A percentile compares a stretch with the other conserved stretches of the same genome.
phyloP scores from a whole-genome alignment of 2,329 filamentous ascomycete species.

The Fusarium torulosum region DNA sequence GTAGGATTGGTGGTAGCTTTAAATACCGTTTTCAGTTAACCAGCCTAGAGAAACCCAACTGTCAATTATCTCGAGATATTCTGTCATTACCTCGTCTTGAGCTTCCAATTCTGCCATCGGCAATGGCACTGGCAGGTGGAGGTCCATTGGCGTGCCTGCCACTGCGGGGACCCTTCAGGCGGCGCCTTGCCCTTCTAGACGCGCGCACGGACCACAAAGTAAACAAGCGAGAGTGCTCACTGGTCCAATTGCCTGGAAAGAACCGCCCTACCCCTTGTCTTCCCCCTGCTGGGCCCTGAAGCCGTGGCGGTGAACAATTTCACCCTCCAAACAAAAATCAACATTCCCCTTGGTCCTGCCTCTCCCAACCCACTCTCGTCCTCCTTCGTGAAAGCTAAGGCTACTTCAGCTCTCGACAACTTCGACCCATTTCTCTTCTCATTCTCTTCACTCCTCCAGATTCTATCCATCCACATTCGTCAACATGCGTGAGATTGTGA shows the following conservation, averaged over 20 bases:
- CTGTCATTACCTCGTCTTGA: constrained; percentile 12
- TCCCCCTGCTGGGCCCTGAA: constrained; percentile 39
- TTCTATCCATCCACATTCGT: constrained; percentile 47
- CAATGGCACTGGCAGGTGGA: constrained; percentile 28
- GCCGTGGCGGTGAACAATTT: constrained; percentile 55
- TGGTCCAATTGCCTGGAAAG: constrained; percentile 39
- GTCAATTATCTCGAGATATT: constrained; percentile 5
- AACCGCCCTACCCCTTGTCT: constrained; percentile 47
- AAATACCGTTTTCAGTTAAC: background rate
- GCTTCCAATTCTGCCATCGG: constrained; percentile 4
- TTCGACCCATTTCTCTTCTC: constrained; percentile 40
- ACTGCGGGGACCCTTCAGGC: constrained; percentile 38
- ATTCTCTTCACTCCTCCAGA: constrained; percentile 45
- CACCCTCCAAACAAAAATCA: constrained; percentile 54
- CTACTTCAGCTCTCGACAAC: constrained; percentile 51
- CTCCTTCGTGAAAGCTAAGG: constrained; percentile 52
- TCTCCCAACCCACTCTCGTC: constrained; percentile 46
- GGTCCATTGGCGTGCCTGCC: constrained; percentile 32
- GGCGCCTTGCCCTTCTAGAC: constrained; percentile 47
- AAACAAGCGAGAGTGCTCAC: constrained; percentile 54
- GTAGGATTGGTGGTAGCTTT: background rate
- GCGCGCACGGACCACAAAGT: constrained; percentile 49
- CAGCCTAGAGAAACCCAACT: background rate
- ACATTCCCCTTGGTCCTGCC: constrained; percentile 49
- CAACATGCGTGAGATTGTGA: constrained; percentile 78